Percentiles rank a stretch among this genome's conserved stretches.
Evolutionary conservation across 2,329 filamentous ascomycete genomes (phyloP).

Genomic region (Teratosphaeria zuluensis): DNA sequence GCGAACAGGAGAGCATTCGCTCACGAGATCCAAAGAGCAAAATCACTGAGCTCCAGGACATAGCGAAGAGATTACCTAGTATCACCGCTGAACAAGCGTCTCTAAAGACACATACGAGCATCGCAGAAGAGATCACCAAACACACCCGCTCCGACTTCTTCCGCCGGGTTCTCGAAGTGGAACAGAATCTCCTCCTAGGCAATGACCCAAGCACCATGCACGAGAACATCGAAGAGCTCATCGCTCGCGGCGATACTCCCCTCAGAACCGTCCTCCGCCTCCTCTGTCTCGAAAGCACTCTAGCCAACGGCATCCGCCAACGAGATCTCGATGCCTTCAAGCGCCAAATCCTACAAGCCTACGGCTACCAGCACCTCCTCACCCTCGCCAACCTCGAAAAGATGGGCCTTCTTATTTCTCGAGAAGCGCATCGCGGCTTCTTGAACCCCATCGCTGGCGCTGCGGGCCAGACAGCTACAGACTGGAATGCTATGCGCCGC

Average conservation of each 20-base stretch:
- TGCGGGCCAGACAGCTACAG: constrained; percentile 44
- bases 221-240: constrained; percentile 87
- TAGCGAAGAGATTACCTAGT: constrained; percentile 84
- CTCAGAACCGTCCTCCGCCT: constrained; percentile 73
- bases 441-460: constrained; percentile 66
- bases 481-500: constrained; percentile 82
- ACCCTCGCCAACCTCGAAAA: constrained; percentile 84
- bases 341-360: constrained; percentile 77
- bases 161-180: constrained; percentile 78
- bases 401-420: constrained; percentile 71
- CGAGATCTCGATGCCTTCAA: constrained; percentile 87
- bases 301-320: constrained; percentile 77
- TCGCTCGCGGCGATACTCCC: constrained; percentile 66
- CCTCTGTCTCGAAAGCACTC: constrained; percentile 82
- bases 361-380: constrained; percentile 88
- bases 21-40: constrained; percentile 59
- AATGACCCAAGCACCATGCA: constrained; percentile 83
- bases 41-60: constrained; percentile 83
- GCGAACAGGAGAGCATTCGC: constrained; percentile 80
- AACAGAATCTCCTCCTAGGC: constrained; percentile 88
- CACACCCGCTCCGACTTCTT: constrained; percentile 84
- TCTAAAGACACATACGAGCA: constrained; percentile 79
- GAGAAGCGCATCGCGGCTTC: constrained; percentile 62
- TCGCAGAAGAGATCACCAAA: constrained; percentile 93
- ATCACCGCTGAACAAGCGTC: constrained; percentile 92